Evolutionary conservation across 2,329 filamentous ascomycete species (phyloP), one percentile per base, ranked within the genome.

Genomic region (Arthrobotrys pseudoclavata): DNA sequence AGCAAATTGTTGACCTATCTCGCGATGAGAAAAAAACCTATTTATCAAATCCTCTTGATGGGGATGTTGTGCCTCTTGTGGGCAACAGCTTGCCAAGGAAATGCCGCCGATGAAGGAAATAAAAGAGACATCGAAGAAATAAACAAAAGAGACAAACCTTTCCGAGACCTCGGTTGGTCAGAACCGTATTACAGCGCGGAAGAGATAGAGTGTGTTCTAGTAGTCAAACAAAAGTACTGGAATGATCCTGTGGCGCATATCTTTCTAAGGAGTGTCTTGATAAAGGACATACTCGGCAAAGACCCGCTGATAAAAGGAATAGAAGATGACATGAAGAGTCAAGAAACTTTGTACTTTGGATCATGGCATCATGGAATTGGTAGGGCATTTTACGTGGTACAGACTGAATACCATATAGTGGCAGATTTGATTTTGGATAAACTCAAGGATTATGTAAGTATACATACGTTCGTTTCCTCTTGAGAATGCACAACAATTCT

Each of bases 391-490:
- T 68, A 55, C 24, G 22, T 68, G 3, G 48, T 50, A n/a, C 5
- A 4, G 7, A 10, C 29, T 10, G 15, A 68, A 34, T 68, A 68
- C 20, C 24, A 26, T 12, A 4, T 10, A n/a, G 13, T 34, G 2
- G 50, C 48, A 13, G 63, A 68, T 34, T 20, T 68, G 5, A 68
- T 68, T 18, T 7, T 68, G 13, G 48, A 47, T 26, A 22, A 52
- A 15, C 34, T 66, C 4, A 37, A 52, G 12, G 45, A 50, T 2
- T 24, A 66, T 66, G 62, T 63, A 37, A 63, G 60, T 7, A 63
- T 12, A 3, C 24, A 2, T 9, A n/a, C n/a, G n/a, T 13, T 18
- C 26, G 13, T 29, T 50, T 26, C 3, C 6, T 53, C 12, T 7
- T 22, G n/a, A 15, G 15, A 10, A 15, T 29, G 29, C 29, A 7